Base-by-base conservation (phyloP, 108 stramenopile genomes). In the Stephanodiscus triporus region DNA sequence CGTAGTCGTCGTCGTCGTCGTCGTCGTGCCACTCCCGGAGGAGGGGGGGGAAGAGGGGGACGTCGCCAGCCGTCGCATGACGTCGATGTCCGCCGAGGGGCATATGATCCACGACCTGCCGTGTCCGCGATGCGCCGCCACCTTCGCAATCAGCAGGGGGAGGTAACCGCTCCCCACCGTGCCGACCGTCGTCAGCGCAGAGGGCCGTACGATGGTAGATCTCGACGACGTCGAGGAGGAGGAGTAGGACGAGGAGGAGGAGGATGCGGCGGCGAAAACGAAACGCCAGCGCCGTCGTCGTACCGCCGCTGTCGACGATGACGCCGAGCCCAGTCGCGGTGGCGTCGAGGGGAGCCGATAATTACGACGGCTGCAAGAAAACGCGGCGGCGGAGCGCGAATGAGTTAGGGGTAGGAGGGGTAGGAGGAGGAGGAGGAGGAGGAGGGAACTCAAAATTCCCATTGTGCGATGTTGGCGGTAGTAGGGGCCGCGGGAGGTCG, bases 151-250 rank as follows among this genome's bases (percentile, higher is more conserved):
- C 2, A 79, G 45, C 54, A 79, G 32, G 22, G 66, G 37, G 17
- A 74, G 42, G 38, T 72, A 79, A 6, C 78, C 78, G 17, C 47
- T 68, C 17, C 78, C 78, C n/a, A 79, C 78, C 0, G 72, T 63
- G 45, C 78, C 78, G 22, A 79, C 49, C 1, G 66, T 74, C 22
- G 63, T 45, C 1, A 24, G 24, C 10, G 6, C 54, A 6, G 54
- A 23, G n/a, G 54, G 54, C 23, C 10, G 2, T 1, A 55, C 23
- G 19, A 24, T 23, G 10, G 54, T 24, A 4, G 54, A 23, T 24
- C 19, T 53, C 17, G 51, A 53, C 9, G 54, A 55, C 2, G 24
- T 24, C 54, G 54, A 55, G 24, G 54, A 55, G 54, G 54, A 7
- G 24, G 54, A 49, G 6, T 20, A 14, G 19, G 54, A 55, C 2